Percentiles rank a stretch among this genome's conserved stretches.
These are phyloP conservation scores for Nigrospora osmanthi DNA, from an alignment of 2,329 filamentous ascomycete genomes.

Conservation along the genomic window DNA sequence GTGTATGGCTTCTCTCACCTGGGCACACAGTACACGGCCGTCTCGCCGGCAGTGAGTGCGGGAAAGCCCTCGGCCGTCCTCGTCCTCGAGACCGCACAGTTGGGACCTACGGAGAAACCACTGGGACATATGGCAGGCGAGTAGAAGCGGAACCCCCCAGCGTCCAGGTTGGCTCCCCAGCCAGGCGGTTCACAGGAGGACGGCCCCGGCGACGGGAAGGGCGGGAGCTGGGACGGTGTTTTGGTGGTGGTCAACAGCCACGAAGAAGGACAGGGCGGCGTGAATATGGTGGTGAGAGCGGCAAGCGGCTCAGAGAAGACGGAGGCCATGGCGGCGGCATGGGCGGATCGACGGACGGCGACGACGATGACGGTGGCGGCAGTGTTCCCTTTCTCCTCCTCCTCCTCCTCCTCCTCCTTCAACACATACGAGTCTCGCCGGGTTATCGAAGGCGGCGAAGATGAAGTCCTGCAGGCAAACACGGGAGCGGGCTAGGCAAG, in stretches of 20 bases:
- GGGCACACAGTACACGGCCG: slow-evolving; percentile 21
- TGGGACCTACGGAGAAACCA: slow-evolving; percentile 25
- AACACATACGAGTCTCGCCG: too few relatives aligned
- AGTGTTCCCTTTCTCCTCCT: too few relatives aligned
- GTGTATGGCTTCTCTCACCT: slow-evolving; percentile 12
- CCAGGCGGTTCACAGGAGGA: slow-evolving; percentile 24
- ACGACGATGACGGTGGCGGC: too few relatives aligned
- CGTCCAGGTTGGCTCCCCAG: slow-evolving; percentile 25
- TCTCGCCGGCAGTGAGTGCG: slow-evolving; percentile 18
- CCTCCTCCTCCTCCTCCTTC: too few relatives aligned
- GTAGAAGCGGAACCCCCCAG: slow-evolving; percentile 28
- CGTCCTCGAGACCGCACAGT: slow-evolving; percentile 18
- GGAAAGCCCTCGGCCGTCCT: slow-evolving; percentile 22
- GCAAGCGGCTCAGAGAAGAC: slow-evolving; percentile 20
- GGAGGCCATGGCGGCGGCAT: slow-evolving; percentile 5
- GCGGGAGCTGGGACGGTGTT: slow-evolving; percentile 28
- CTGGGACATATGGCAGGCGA: slow-evolving; percentile 30
- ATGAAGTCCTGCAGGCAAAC: too few relatives aligned
- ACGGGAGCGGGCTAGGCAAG: too few relatives aligned
- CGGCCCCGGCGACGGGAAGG: slow-evolving; percentile 23
- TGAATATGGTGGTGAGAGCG: slow-evolving; percentile 31
- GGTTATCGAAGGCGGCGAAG: too few relatives aligned
- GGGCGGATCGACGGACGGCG: not conserved
- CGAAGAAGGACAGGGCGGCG: slow-evolving; percentile 26
- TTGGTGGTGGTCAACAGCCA: slow-evolving; percentile 31